Evolutionary conservation across 352 stramenopile genomes (phyloP).

Genomic region (Paralagenidium karlingii): DNA sequence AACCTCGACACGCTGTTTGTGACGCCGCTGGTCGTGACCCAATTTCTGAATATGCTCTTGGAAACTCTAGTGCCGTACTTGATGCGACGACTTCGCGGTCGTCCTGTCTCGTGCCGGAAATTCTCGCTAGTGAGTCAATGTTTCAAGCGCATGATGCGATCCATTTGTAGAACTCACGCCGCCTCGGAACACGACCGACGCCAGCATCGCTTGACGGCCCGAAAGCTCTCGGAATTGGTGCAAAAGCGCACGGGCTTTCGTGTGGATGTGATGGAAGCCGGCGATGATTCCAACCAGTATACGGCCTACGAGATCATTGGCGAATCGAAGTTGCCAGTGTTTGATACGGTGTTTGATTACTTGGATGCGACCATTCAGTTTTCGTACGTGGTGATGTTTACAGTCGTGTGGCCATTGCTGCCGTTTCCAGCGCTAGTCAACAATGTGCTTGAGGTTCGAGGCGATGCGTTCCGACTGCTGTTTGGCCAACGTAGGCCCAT

Average conservation of each 20-base stretch:
- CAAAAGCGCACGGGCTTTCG: constrained; percentile 54
- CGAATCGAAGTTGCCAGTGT: constrained; percentile 69
- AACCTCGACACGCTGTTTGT: constrained; percentile 83
- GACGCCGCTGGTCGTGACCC: constrained; percentile 76
- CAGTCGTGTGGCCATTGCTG: constrained; percentile 79
- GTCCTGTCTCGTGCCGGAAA: constrained; percentile 49
- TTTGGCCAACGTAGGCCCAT: constrained; percentile 72
- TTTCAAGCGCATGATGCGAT: constrained; percentile 18
- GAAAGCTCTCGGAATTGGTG: constrained; percentile 47
- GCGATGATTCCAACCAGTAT: constrained; percentile 79
- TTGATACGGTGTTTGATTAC: constrained; percentile 79
- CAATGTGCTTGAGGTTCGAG: constrained; percentile 77
- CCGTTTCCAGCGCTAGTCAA: constrained; percentile 79
- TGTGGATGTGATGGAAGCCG: constrained; percentile 50
- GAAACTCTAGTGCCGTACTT: constrained; percentile 80
- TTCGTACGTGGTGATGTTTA: constrained; percentile 87
- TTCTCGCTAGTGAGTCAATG: constrained; percentile 49
- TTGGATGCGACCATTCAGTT: constrained; percentile 83
- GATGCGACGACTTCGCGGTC: constrained; percentile 60
- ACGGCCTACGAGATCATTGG: constrained; percentile 77
- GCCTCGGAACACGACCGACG: not conserved
- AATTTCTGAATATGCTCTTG: constrained; percentile 82
- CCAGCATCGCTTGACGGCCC: constrained; percentile 26
- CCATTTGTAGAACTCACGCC: constrained; percentile 6
- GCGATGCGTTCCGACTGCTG: constrained; percentile 68